Evolutionary conservation across 2,329 filamentous ascomycete genomes (phyloP), one percentile per base, ranked within the genome.

Genomic region (Exophiala calicioides): DNA sequence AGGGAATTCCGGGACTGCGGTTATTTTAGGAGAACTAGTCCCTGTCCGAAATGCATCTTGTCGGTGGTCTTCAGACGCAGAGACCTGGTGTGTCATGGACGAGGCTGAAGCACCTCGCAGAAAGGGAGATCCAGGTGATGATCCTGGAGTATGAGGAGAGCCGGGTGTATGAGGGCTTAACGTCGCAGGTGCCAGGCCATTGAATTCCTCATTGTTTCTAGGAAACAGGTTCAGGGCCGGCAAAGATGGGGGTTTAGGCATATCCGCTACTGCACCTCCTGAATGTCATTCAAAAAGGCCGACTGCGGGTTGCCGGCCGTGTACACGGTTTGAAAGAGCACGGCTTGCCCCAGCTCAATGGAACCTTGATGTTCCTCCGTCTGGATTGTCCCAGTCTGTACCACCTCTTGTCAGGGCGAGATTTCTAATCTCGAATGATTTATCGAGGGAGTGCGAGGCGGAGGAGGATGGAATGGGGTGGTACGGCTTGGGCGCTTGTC

Each of bases 1-100:
- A 44, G 71, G 69, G 37, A 69, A 68, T 53, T 67, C 70, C 26
- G 70, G 70, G 47, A 73, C 71, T 7, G 70, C 68, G 5, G 70
- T 73, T 32, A 73, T 62, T 12, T 63, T 65, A n/a, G 70, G 69
- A 18, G 69, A 73, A 29, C 58, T 57, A 26, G 66, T 62, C 44
- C 50, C 50, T 12, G 58, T 49, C 9, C 47, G 46, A 26, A 29
- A 21, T 10, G 27, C 45, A 24, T 46, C 51, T 20, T 52, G 24
- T 31, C 26, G 27, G 27, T 18, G n/a, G 24, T 49, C 39, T 24
- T 46, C 31, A 18, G 47, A 43, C 13, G 35, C 44, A 30, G 50
- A 37, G 5, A 43, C 31, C 10, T 50, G 50, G 27, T 49, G 47
- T 34, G 49, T 51, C 24, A 50, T 45, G 12, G 51, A 50, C 15